phyloP scores from a whole-genome alignment of 2,329 filamentous ascomycete species.

The Dichotomopilus funicola region DNA sequence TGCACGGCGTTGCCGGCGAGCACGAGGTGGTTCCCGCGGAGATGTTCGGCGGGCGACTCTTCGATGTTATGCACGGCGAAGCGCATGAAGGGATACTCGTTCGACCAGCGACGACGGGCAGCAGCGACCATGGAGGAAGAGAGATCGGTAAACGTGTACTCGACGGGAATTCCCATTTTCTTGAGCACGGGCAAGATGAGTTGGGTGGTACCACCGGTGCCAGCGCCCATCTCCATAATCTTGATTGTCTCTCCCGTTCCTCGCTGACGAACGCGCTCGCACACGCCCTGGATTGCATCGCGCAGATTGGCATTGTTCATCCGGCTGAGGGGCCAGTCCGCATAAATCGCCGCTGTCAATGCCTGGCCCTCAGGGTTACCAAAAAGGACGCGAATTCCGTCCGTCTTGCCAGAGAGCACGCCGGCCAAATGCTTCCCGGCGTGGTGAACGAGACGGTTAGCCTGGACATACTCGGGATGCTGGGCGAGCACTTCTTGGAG shows the following conservation, averaged over 20 bases:
- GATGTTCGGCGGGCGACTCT: slow-evolving; percentile 22
- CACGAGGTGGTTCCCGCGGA: slow-evolving; percentile 27
- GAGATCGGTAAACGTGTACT: slow-evolving; percentile 38
- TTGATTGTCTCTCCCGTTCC: background rate
- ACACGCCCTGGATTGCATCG: slow-evolving; percentile 23
- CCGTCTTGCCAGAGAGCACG: slow-evolving; percentile 28
- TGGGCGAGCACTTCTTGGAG: background rate
- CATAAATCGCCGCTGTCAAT: slow-evolving; percentile 30
- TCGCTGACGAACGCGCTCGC: slow-evolving; percentile 8
- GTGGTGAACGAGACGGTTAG: background rate
- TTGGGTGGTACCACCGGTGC: slow-evolving; percentile 13
- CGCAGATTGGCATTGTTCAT: slow-evolving; percentile 4
- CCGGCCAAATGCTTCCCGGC: slow-evolving; percentile 26
- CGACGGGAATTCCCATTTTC: slow-evolving; percentile 24
- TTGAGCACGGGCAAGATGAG: slow-evolving; percentile 24
- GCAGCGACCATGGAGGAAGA: slow-evolving; percentile 28
- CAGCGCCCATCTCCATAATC: background rate
- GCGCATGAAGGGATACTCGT: slow-evolving; percentile 21
- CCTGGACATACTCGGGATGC: background rate
- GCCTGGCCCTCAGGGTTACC: slow-evolving; percentile 30
- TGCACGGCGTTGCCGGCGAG: slow-evolving; percentile 31
- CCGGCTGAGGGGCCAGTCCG: slow-evolving; percentile 2
- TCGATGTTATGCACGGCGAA: slow-evolving; percentile 25
- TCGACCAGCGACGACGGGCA: slow-evolving; percentile 23
- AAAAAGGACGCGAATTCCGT: slow-evolving; percentile 35